phyloP scores from a whole-genome alignment of 805 yeast genomes.

The Starmerella riodocensis region DNA sequence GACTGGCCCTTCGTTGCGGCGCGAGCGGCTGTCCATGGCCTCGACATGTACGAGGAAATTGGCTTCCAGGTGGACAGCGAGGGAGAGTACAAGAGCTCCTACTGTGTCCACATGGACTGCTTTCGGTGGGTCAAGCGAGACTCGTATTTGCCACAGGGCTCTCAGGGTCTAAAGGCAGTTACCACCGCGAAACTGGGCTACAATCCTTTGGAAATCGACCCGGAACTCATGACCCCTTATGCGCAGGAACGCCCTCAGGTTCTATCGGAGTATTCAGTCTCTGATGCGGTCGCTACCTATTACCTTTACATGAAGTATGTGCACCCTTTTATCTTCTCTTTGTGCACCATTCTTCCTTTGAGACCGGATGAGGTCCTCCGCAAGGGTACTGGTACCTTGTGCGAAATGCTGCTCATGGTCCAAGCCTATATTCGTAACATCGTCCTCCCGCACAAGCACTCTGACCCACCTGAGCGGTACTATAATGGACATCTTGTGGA shows the following conservation, averaged over 20 bases:
- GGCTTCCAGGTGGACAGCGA: constrained; percentile 91
- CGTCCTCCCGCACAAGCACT: constrained; percentile 81
- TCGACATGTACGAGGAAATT: constrained; percentile 81
- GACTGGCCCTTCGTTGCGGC: constrained; percentile 98
- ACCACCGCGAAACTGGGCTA: constrained; percentile 92
- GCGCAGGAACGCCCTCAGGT: constrained; percentile 89
- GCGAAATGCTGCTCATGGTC: constrained; percentile 93
- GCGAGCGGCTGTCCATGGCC: constrained; percentile 68
- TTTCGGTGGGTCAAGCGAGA: constrained; percentile 97
- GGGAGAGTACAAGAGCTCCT: constrained; percentile 81
- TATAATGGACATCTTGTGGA: constrained; percentile 89
- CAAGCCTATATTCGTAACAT: constrained; percentile 76
- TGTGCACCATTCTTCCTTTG: constrained; percentile 88
- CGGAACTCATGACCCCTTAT: constrained; percentile 95
- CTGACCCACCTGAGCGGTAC: constrained; percentile 87
- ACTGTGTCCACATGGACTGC: constrained; percentile 96
- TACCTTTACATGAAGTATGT: constrained; percentile 92
- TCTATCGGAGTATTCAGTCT: constrained; percentile 90
- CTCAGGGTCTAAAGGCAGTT: constrained; percentile 96
- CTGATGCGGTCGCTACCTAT: constrained; percentile 98
- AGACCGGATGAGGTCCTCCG: constrained; percentile 93
- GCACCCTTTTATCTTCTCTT: constrained; percentile 90
- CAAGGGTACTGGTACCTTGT: constrained; percentile 95
- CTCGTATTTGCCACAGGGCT: constrained; percentile 93
- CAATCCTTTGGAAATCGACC: constrained; percentile 91